These are phyloP conservation scores for Pisolithus orientalis DNA, from an alignment of 768 basidiomycete species.

Conservation along the genomic window DNA sequence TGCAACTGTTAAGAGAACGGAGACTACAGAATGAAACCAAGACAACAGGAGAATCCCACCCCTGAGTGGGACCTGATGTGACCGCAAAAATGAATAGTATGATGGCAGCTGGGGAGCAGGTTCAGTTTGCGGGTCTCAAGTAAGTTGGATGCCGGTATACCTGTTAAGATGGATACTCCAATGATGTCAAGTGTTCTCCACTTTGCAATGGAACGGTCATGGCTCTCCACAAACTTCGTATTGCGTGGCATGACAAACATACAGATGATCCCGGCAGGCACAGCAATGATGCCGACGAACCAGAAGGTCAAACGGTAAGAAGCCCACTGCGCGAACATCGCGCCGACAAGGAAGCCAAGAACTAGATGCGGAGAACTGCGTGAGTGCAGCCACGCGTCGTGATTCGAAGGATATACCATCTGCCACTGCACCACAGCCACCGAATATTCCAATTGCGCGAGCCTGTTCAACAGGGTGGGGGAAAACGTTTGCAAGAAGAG, in stretches of 20 bases:
- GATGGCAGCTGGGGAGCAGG: constrained; percentile 23
- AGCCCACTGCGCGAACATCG: constrained; percentile 33
- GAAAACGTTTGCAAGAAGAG: constrained; percentile 45
- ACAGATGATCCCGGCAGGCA: constrained; percentile 26
- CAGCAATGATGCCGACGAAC: constrained; percentile 35
- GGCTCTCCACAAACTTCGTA: background rate
- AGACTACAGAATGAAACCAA: constrained; percentile 41
- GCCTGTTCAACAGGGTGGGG: constrained; percentile 42
- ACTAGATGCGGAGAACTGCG: constrained; percentile 18
- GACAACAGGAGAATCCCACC: constrained; percentile 43
- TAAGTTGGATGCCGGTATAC: constrained; percentile 11
- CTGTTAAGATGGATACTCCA: constrained; percentile 34
- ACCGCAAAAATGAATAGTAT: constrained; percentile 38
- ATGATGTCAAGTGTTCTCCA: constrained; percentile 32
- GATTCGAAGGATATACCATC: constrained; percentile 28
- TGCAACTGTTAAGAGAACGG: constrained; percentile 30
- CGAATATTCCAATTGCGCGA: constrained; percentile 41
- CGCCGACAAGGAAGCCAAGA: constrained; percentile 39
- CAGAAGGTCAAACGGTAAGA: constrained; percentile 51
- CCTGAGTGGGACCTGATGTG: constrained; percentile 41
- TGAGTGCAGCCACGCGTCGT: background rate
- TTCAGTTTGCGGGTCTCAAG: background rate
- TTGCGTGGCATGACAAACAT: constrained; percentile 31
- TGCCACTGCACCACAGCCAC: constrained; percentile 40
- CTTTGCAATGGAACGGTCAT: constrained; percentile 4